Evolutionary conservation across 2,329 filamentous ascomycete species (phyloP).

Genomic region (Arthrobotrys sphaeroides): DNA sequence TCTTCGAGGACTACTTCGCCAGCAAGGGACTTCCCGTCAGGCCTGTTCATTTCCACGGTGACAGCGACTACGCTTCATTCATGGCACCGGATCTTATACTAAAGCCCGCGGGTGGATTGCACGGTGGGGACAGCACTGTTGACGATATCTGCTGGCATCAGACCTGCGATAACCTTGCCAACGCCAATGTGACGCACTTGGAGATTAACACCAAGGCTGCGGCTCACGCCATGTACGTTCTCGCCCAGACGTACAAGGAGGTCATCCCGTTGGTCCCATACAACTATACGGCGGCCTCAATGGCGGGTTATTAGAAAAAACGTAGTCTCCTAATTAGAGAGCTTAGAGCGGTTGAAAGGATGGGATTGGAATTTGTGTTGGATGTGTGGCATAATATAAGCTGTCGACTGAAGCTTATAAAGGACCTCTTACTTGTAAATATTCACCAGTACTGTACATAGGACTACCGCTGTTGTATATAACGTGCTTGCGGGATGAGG

Average conservation of each 20-base stretch:
- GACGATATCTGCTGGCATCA: constrained; percentile 61
- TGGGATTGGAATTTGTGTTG: too few species aligned
- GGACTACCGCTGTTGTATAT: too few species aligned
- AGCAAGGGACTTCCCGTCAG: constrained; percentile 56
- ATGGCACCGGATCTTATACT: constrained; percentile 57
- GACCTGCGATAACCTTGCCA: constrained; percentile 60
- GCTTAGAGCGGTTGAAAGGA: too few species aligned
- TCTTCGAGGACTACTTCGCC: constrained; percentile 59
- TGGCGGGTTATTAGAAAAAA: too few species aligned
- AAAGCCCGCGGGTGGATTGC: constrained; percentile 60
- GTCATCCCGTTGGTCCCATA: too few species aligned
- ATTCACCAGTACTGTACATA: too few species aligned
- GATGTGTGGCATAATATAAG: too few species aligned
- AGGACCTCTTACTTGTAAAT: too few species aligned
- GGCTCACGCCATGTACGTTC: constrained; percentile 1
- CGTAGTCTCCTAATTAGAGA: too few species aligned
- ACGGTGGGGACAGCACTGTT: constrained; percentile 58
- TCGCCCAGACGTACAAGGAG: background rate
- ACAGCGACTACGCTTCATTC: constrained; percentile 59
- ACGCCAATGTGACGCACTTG: constrained; percentile 59
- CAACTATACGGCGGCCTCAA: too few species aligned
- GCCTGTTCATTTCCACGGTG: constrained; percentile 59
- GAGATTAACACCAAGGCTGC: constrained; percentile 60
- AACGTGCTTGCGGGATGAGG: too few species aligned
- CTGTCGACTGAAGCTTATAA: too few species aligned